Base-by-base conservation (phyloP, 192 early-diverging fungal species). In the Coemansia sp. region DNA sequence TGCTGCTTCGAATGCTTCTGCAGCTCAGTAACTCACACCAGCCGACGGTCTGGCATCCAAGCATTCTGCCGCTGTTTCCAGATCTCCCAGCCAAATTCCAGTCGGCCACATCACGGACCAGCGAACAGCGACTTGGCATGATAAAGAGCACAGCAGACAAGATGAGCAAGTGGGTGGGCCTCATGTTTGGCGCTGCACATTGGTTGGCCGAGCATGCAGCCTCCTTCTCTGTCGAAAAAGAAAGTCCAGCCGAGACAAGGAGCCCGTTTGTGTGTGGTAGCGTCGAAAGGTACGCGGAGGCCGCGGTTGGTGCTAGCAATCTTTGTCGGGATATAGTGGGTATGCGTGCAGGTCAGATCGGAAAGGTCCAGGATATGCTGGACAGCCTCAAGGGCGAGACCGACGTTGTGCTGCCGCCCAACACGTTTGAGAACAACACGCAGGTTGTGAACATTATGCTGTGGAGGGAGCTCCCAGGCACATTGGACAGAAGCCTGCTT, bases 41-140 rank as follows among this genome's bases (percentile, higher is more conserved):
- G 39, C 72, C 78, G 7, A 65, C 63, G 5, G 72, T 72, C 46
- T 80, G 78, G 78, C 78, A 80, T 59, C 78, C 78, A 7, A 80
- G 72, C 42, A 16, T 75, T 12, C 51, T 60, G 9, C 55, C 19
- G 11, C 63, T 75, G 56, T 80, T 80, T 69, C 72, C 72, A 0
- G 78, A 75, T 38, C 60, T 80, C 12, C 19, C 69, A 1, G 25
- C 8, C 43, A 75, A 63, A 37, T 80, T 63, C 40, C 63, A 71
- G 5, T 57, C 45, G 5, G 65, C 69, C 5, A 53, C 69, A 5
- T 5, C 69, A 4, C 39, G 51, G 1, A 46, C n/a, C n/a, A 45
- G 61, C 44, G 45, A 63, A 43, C 61, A 63, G 57, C 32, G 39
- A 16, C 57, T 59, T 38, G 32, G 7, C 39, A 41, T 17, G n/a